Conservation (phyloP, 768 basidiomycete species). For the Termitomyces sp. region DNA sequence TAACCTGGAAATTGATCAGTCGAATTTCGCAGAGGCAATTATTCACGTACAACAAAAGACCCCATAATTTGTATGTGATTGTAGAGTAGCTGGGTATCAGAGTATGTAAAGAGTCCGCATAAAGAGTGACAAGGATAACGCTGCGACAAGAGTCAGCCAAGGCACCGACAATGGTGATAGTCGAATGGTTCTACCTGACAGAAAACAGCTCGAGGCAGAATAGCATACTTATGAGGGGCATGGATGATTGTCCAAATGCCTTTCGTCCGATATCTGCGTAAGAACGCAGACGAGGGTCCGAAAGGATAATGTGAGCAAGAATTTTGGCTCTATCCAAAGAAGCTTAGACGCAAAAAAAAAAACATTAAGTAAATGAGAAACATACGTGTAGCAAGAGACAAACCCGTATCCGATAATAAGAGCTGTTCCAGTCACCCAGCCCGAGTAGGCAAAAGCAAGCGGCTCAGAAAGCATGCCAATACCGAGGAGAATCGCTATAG, state of each 20-base stretch:
- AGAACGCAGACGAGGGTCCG: slow-evolving; percentile 69
- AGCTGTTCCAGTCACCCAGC: slow-evolving; percentile 78
- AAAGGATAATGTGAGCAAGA: slow-evolving; percentile 71
- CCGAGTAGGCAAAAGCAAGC: slow-evolving; percentile 87
- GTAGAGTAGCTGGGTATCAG: slow-evolving; percentile 68
- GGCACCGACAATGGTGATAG: background rate
- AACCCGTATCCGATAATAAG: slow-evolving; percentile 77
- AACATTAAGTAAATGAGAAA: slow-evolving; percentile 12
- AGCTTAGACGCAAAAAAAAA: background rate
- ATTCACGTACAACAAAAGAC: slow-evolving; percentile 61
- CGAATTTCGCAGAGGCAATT: background rate
- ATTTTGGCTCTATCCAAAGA: slow-evolving; percentile 69
- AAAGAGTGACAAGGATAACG: slow-evolving; percentile 85
- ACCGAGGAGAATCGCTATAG: slow-evolving; percentile 81
- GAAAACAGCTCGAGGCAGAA: slow-evolving; percentile 90
- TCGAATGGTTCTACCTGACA: slow-evolving; percentile 51
- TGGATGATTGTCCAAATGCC: slow-evolving; percentile 79
- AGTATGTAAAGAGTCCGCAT: slow-evolving; percentile 81
- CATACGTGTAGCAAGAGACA: slow-evolving; percentile 88
- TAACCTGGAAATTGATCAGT: slow-evolving; percentile 44
- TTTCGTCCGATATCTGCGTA: slow-evolving; percentile 90
- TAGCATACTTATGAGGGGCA: slow-evolving; percentile 61
- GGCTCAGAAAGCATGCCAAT: slow-evolving; percentile 90
- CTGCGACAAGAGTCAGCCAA: slow-evolving; percentile 31
- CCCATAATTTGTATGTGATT: slow-evolving; percentile 73